A percentile compares a stretch with the other conserved stretches of the same genome.
Conservation (phyloP, 208 protist species). For the Acanthamoeba sp. region DNA sequence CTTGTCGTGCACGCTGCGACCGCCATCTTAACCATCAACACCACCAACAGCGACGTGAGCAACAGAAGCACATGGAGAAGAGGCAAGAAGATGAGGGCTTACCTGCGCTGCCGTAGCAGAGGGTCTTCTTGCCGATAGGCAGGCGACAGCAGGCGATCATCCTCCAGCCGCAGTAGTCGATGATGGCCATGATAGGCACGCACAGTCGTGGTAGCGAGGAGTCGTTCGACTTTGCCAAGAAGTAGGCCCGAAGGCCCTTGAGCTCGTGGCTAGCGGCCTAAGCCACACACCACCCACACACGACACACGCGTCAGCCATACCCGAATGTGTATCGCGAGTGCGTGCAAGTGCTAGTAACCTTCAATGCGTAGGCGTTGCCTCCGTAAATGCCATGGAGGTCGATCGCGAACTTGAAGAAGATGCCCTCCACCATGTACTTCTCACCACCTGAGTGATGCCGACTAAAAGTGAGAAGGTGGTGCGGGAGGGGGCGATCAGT, state of each 20-base stretch:
- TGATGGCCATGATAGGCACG: conserved; percentile 22
- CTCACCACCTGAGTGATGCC: background rate
- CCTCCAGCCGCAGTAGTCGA: conserved; percentile 79
- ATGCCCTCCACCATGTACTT: conserved; percentile 72
- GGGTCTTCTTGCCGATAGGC: conserved; percentile 48
- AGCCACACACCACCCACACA: no score
- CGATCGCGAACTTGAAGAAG: conserved; percentile 78
- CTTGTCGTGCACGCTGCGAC: conserved; percentile 2
- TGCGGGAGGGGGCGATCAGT: no score
- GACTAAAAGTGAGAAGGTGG: background rate
- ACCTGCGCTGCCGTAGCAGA: conserved; percentile 77
- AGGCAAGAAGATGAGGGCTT: background rate
- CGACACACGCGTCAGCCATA: background rate
- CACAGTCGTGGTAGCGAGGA: background rate
- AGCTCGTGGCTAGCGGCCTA: conserved; percentile 32
- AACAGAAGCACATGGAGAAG: background rate
- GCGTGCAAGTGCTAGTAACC: no score
- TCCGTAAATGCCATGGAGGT: conserved; percentile 52
- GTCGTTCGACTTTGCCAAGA: background rate
- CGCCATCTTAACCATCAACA: background rate
- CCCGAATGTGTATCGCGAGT: no score
- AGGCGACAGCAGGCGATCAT: conserved; percentile 66
- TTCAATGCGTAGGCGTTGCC: conserved; percentile 33
- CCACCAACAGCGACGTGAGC: background rate
- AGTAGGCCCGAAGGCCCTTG: conserved; percentile 30